Base-by-base conservation (phyloP, 768 basidiomycete species). In the Lentinus brumalis region DNA sequence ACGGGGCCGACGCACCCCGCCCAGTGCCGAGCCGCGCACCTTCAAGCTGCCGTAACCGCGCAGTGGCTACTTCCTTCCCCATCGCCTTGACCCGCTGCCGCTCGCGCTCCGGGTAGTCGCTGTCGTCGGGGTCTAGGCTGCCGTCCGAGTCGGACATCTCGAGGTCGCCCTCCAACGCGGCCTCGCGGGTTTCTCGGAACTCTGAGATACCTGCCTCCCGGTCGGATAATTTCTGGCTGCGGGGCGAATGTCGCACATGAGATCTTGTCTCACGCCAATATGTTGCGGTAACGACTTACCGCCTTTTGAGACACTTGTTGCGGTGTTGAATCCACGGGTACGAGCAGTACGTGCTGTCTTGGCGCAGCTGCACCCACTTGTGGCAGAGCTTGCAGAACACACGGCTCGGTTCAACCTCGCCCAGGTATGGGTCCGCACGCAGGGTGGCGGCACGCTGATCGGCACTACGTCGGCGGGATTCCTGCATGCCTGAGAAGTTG, bases 281-380 rank as follows among this genome's bases (percentile, higher is more conserved):
- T 26, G 42, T 40, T 40, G 4, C 32, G 38, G 44, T 84, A 86
- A 69, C 71, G 6, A 35, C 35, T 35, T 35, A 91, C 89, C 85
- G 80, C 68, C 88, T 74, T n/a, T 84, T 82, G 47, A 89, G 70
- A 76, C 91, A 92, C 72, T 91, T 92, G 29, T 79, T 82, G 18
- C 88, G 82, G 72, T 92, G 91, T 74, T 89, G 88, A 59, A 86
- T 70, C 91, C 90, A 92, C 41, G 91, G 90, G 69, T 91, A 90
- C 54, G 90, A 87, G 65, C 90, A 92, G 70, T 87, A 92, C 10
- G 84, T 83, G 61, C 84, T 86, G 66, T 92, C 90, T 70, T 91
- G 89, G 44, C 91, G 73, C 18, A 92, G 78, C 72, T 92, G 91
- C 1, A 92, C 89, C 91, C 91, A 92, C 73, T 92, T 91, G 67